Base-by-base conservation (phyloP, 78 protist genomes). In the Dictyostelium firmibasis region DNA sequence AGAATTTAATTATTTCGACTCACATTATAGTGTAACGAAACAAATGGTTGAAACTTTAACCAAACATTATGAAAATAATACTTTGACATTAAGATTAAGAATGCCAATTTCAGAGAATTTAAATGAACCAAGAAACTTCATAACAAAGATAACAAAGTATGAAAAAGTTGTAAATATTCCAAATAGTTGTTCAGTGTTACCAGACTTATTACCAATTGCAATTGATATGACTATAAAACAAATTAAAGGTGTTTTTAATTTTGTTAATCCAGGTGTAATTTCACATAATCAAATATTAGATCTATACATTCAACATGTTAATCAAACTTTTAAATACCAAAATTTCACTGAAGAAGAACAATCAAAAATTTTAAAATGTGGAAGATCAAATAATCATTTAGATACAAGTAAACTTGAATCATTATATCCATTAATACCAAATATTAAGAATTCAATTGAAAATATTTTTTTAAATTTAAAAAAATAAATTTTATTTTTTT, bases 81-180 rank as follows among this genome's bases (percentile, higher is more conserved):
- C 91, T 23, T 70, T 97, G 13, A 96, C 85, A n/a, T 36, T 97
- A 14, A 92, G 99, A 47, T n/a, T 98, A 23, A 78, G 99, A 43
- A 96, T 98, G 98, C 99, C 99, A 23, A 97, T 98, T 53, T 84
- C 98, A n/a, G 97, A 85, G 20, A 96, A 95, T 25, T 50, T 96
- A 31, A 35, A 64, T 18, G 93, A 84, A 77, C 96, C 89, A n/a
- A 81, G 98, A 47, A 96, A 81, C 38, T 96, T 98, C 53, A 85
- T 98, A 33, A 96, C 95, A 47, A 97, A 97, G 91, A 82, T 94
- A 5, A 84, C 38, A n/a, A 64, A 43, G 0, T 89, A 81, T 33
- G 67, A 47, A 67, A 57, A 23, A 60, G 91, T 95, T 10, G 85
- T 98, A 41, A 96, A 98, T 91, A 70, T 97, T 13, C 99, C 99